Evolutionary conservation across 78 protist genomes (phyloP), one percentile per base, ranked within the genome.

Genomic region (Salpingoeca rosetta): DNA sequence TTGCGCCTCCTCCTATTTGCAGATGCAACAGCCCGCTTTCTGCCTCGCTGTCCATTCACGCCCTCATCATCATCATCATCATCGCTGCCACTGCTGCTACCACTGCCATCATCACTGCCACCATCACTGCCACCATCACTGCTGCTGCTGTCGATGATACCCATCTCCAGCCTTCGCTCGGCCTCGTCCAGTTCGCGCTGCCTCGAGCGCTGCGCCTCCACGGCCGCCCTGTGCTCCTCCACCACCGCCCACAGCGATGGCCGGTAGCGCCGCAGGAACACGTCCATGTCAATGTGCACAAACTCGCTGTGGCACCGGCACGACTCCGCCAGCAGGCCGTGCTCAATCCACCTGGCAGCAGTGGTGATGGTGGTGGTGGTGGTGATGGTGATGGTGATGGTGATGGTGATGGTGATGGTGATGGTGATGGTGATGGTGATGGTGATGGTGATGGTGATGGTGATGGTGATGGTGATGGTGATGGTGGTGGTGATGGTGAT

Each of bases 271-370:
- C 76, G 28, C 40, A 85, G 26, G 51, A 85, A 85, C 38, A 26
- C 1, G 45, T 65, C 57, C 80, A 80, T 80, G 83, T 86, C 56
- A 0, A 86, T 80, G 38, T 76, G 83, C 40, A 86, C 88, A 22
- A 76, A 17, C 81, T 86, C 88, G 24, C 28, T 17, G 2, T 22
- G 1, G 80, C 88, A 86, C 42, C 2, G 36, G 76, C 88, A 86
- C 37, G 80, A 2, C 17, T 56, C 28, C 3, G 88, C 88, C 22
- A 11, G 12, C 38, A 56, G 17, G 27, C 88, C 84, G 11, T 10
- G 22, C n/a, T 51, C 76, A n/a, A 44, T 76, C 65, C n/a, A n/a
- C n/a, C n/a, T n/a, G n/a, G 10, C 10, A 35, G 36, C 3, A 42
- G 7, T 10, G 10, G 83, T 35, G 36, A 3, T 3, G 3, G 56